These are phyloP conservation scores for Passiflora organensis DNA, from an alignment of 345 rosid species.

Conservation along the genomic window DNA sequence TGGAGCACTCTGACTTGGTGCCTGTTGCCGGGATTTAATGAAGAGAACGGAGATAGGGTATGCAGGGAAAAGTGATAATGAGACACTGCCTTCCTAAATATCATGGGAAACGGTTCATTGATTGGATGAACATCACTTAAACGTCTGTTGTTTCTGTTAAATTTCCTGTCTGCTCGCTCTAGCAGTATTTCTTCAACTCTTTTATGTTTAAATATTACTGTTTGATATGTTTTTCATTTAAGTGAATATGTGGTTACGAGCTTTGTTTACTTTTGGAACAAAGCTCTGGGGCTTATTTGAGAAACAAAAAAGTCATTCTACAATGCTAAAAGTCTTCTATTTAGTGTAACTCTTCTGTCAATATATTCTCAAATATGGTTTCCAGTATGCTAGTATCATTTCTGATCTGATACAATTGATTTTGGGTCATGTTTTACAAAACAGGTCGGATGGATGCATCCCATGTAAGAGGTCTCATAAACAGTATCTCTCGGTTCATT, in stretches of 20 bases:
- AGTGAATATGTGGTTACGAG: too few relatives aligned
- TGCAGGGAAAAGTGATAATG: neutral
- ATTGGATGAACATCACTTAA: too few relatives aligned
- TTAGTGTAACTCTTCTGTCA: neutral
- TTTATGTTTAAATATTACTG: too few relatives aligned
- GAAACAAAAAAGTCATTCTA: conserved; percentile 3
- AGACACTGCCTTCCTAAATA: too few relatives aligned
- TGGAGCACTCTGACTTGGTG: neutral
- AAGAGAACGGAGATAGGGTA: neutral
- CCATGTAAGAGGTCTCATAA: conserved; percentile 57
- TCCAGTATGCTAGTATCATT: neutral
- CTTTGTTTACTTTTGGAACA: too few relatives aligned
- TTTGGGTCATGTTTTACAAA: conserved; percentile 7
- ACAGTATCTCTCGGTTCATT: conserved; percentile 79
- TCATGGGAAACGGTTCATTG: too few relatives aligned
- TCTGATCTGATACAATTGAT: neutral
- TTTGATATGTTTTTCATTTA: too few relatives aligned
- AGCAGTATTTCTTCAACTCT: too few relatives aligned
- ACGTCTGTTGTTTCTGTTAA: too few relatives aligned
- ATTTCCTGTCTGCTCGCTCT: too few relatives aligned
- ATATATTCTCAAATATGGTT: neutral
- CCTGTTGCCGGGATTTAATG: neutral
- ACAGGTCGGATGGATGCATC: conserved; percentile 64
- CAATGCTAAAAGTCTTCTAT: neutral
- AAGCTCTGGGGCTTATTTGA: neutral